Evolutionary conservation across 2,329 filamentous ascomycete species (phyloP).

Genomic region (Exophiala lecanii-corni): DNA sequence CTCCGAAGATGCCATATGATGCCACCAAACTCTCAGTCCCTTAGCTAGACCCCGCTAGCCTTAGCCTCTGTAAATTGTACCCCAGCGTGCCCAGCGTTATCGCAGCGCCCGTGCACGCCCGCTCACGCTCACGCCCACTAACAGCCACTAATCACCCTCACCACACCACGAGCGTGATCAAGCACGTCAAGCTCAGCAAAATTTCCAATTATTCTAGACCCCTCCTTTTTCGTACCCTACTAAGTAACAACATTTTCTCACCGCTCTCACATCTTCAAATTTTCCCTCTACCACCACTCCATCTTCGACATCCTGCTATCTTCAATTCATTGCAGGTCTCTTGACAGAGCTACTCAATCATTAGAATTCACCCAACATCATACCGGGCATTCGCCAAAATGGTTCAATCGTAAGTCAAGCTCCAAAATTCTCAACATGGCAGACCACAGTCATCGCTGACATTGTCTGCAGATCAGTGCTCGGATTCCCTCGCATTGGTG

Average conservation of each 20-base stretch:
- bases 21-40: too few species aligned
- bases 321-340: too few species aligned
- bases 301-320: too few species aligned
- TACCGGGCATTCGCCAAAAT: conserved; percentile 40
- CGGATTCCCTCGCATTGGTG: conserved; percentile 98
- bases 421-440: background rate
- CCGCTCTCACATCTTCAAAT: conserved; percentile 1
- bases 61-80: too few species aligned
- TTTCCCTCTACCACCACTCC: conserved; percentile 3
- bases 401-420: conserved; percentile 55
- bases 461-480: conserved; percentile 61
- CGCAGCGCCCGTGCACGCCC: too few species aligned
- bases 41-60: too few species aligned
- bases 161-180: too few species aligned
- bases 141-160: too few species aligned
- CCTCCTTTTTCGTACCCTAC: background rate
- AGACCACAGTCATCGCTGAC: background rate
- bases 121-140: too few species aligned
- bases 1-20: too few species aligned
- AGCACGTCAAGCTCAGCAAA: conserved; percentile 13
- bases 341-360: too few species aligned
- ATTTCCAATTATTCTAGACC: conserved; percentile 5
- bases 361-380: background rate
- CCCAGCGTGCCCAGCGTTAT: too few species aligned
- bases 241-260: background rate